Conservation (phyloP, 345 rosid species). For the Ceriops tagal region DNA sequence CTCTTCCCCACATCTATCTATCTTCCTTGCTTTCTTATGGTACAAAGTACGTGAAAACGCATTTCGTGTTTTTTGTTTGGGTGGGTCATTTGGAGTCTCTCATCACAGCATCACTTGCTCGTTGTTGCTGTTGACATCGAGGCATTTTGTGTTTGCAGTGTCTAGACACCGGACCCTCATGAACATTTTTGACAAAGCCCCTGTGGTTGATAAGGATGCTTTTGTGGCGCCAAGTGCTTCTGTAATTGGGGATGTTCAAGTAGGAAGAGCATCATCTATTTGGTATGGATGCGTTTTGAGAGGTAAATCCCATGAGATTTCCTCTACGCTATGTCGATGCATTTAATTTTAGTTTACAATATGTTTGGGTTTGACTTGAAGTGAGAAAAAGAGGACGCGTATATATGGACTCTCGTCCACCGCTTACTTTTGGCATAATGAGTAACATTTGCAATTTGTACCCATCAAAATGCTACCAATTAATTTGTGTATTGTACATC, state of each 20-base stretch:
- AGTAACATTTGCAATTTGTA: not conserved
- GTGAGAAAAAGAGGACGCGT: not conserved
- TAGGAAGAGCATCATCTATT: conserved; percentile 76
- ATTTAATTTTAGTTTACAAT: not conserved
- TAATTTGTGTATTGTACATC: too few relatives aligned
- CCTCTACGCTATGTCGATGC: not conserved
- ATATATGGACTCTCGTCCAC: too few relatives aligned
- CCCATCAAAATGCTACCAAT: too few relatives aligned
- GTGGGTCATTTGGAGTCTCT: too few relatives aligned
- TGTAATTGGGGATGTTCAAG: conserved; percentile 72
- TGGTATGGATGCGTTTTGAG: conserved; percentile 97
- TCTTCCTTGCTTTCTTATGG: too few relatives aligned
- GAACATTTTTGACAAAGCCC: conserved; percentile 85
- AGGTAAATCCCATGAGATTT: conserved; percentile 43
- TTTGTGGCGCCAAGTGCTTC: conserved; percentile 98
- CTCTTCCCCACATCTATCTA: too few relatives aligned
- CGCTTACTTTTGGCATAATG: not conserved
- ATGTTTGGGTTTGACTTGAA: not conserved
- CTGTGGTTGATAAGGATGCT: conserved; percentile 71
- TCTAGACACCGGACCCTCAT: conserved; percentile 91
- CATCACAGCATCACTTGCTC: too few relatives aligned
- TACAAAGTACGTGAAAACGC: too few relatives aligned
- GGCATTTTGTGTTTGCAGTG: conserved; percentile 33
- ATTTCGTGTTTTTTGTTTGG: not conserved
- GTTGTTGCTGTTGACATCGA: not conserved